These are phyloP conservation scores for Ceratocystis diversiconidia DNA, from an alignment of 2,329 filamentous ascomycete genomes.

Conservation along the genomic window DNA sequence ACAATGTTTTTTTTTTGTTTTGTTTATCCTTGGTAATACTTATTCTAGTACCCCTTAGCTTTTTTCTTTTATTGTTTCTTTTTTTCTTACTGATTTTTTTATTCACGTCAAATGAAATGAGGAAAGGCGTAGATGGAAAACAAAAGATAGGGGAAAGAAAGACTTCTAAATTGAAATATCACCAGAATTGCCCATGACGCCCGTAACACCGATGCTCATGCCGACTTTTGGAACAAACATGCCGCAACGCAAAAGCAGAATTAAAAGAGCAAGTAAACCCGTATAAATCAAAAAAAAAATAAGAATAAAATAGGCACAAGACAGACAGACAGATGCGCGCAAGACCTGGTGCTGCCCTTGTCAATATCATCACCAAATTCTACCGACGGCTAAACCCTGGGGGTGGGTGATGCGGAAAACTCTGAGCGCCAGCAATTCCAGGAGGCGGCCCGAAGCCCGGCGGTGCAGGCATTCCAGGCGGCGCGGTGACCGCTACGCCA, in stretches of 20 bases:
- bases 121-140: neutral
- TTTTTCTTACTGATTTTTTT: neutral
- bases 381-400: slow-evolving; percentile 24
- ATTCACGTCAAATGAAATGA: neutral
- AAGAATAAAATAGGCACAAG: no score
- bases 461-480: slow-evolving; percentile 23
- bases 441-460: slow-evolving; percentile 28
- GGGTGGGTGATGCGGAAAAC: slow-evolving; percentile 24
- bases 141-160: neutral
- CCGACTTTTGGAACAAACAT: neutral
- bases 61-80: neutral
- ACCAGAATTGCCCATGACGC: neutral
- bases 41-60: neutral
- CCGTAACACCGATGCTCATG: slow-evolving; percentile 9
- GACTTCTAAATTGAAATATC: neutral
- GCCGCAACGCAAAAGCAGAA: neutral
- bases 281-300: neutral
- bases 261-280: neutral
- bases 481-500: slow-evolving; percentile 15
- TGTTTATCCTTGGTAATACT: neutral
- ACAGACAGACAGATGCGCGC: no score
- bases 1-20: neutral
- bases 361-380: neutral
- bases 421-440: slow-evolving; percentile 34
- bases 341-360: no score